These are phyloP conservation scores for Tulasnella sp. DNA, from an alignment of 768 basidiomycete genomes.

Conservation along the genomic window DNA sequence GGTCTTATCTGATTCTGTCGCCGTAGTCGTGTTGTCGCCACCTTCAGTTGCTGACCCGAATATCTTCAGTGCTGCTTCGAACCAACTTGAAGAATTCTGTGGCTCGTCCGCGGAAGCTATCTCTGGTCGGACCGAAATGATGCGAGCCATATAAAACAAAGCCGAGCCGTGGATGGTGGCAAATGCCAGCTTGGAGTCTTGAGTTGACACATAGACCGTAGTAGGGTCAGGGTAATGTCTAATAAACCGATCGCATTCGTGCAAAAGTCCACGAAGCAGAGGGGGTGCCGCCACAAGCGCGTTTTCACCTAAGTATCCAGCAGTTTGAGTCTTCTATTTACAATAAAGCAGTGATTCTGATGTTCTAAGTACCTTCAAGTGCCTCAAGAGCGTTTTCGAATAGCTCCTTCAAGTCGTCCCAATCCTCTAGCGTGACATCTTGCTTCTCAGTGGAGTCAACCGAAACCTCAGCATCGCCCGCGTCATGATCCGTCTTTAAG, in stretches of 20 bases:
- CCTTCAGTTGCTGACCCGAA: slow-evolving; percentile 45
- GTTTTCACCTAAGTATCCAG: slow-evolving; percentile 8
- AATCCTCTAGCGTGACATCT: slow-evolving; percentile 46
- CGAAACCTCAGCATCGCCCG: background rate
- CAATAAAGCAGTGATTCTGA: slow-evolving; percentile 14
- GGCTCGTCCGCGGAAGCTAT: slow-evolving; percentile 58
- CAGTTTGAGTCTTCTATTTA: slow-evolving; percentile 14
- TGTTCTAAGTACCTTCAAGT: slow-evolving; percentile 50
- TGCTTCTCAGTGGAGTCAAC: slow-evolving; percentile 15
- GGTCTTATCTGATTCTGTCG: slow-evolving; percentile 42
- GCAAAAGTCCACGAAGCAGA: slow-evolving; percentile 58
- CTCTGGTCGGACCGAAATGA: slow-evolving; percentile 52
- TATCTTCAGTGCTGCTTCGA: slow-evolving; percentile 65
- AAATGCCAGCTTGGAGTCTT: slow-evolving; percentile 54
- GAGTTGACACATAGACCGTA: slow-evolving; percentile 42
- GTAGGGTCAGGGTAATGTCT: slow-evolving; percentile 55
- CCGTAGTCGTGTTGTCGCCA: slow-evolving; percentile 27
- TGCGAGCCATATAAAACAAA: slow-evolving; percentile 60
- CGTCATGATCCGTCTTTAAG: background rate
- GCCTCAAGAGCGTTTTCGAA: slow-evolving; percentile 55
- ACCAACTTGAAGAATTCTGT: slow-evolving; percentile 50
- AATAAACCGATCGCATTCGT: slow-evolving; percentile 65
- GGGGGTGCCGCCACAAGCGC: slow-evolving; percentile 43
- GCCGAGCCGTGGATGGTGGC: slow-evolving; percentile 62
- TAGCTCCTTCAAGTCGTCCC: slow-evolving; percentile 64